Evolutionary conservation across 306 rosid species (phyloP).

Genomic region (Prunus dulcis): DNA sequence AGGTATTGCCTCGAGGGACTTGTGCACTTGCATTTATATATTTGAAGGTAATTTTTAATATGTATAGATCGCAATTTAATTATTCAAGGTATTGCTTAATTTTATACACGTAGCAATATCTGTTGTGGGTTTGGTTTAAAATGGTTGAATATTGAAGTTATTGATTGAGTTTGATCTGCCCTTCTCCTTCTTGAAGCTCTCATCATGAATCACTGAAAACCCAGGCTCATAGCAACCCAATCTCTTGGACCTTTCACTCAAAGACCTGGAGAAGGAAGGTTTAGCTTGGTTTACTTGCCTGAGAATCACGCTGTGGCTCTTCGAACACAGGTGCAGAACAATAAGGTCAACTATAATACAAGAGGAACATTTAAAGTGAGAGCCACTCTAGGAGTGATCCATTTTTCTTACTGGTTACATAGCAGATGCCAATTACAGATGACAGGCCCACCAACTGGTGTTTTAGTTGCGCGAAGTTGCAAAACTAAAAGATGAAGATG

Average conservation of each 20-base stretch:
- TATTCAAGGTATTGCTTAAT: slow-evolving; percentile 61
- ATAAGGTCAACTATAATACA: slow-evolving; percentile 47
- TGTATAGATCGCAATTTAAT: too few species aligned
- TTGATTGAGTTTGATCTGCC: slow-evolving; percentile 22
- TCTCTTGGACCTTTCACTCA: slow-evolving; percentile 59
- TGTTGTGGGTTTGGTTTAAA: slow-evolving; percentile 10
- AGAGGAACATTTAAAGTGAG: slow-evolving; percentile 72
- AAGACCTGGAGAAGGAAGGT: slow-evolving; percentile 49
- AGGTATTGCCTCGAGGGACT: too few species aligned
- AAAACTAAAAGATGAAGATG: too few species aligned
- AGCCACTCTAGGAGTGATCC: slow-evolving; percentile 58
- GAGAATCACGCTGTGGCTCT: slow-evolving; percentile 63
- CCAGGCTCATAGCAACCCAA: slow-evolving; percentile 59
- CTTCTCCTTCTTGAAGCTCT: slow-evolving; percentile 60
- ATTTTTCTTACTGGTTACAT: slow-evolving; percentile 60
- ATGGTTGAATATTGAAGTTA: slow-evolving; percentile 16
- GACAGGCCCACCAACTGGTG: slow-evolving; percentile 82
- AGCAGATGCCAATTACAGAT: slow-evolving; percentile 72
- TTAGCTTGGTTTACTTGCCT: slow-evolving; percentile 80
- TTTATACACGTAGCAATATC: not conserved
- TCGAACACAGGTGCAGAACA: slow-evolving; percentile 60
- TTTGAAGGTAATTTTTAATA: too few species aligned
- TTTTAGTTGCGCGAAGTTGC: too few species aligned
- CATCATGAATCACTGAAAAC: slow-evolving; percentile 96
- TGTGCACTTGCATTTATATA: too few species aligned